phyloP scores from a whole-genome alignment of 2,329 filamentous ascomycete species.

The Fusarium incarnatum region DNA sequence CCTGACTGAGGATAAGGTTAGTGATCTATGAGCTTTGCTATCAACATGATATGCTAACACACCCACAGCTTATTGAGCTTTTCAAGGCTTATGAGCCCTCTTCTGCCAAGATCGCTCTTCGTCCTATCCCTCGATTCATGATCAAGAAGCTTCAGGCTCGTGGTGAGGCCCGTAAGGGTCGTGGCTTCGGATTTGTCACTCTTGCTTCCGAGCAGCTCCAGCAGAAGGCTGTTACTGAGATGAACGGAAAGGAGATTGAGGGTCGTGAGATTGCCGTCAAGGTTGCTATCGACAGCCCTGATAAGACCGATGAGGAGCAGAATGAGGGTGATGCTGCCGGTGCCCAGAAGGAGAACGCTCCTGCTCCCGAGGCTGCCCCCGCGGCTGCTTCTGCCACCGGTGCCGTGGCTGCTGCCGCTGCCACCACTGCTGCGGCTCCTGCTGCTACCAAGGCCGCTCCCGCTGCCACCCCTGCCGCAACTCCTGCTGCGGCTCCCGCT shows the following conservation, averaged over 20 bases:
- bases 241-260: constrained; percentile 99
- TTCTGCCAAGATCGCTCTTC: constrained; percentile 97
- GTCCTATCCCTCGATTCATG: constrained; percentile 99
- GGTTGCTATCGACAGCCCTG: constrained; percentile 99
- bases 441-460: constrained; percentile 34
- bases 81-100: constrained; percentile 92
- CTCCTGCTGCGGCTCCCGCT: constrained; percentile 46
- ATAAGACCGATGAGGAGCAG: constrained; percentile 89
- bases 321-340: constrained; percentile 59
- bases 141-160: constrained; percentile 99
- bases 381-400: constrained; percentile 40
- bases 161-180: constrained; percentile 97
- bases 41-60: constrained; percentile 37
- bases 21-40: constrained; percentile 42
- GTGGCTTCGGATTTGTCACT: constrained; percentile 98
- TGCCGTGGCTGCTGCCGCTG: constrained; percentile 40
- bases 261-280: constrained; percentile 99
- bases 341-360: constrained; percentile 54
- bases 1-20: constrained; percentile 94
- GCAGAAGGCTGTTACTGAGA: constrained; percentile 96
- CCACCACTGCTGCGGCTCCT: constrained; percentile 46
- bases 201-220: constrained; percentile 95
- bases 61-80: constrained; percentile 89
- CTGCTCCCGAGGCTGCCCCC: constrained; percentile 46
- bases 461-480: constrained; percentile 44